Conservation (phyloP, 345 rosid species). For the Dipteronia sinensis region DNA sequence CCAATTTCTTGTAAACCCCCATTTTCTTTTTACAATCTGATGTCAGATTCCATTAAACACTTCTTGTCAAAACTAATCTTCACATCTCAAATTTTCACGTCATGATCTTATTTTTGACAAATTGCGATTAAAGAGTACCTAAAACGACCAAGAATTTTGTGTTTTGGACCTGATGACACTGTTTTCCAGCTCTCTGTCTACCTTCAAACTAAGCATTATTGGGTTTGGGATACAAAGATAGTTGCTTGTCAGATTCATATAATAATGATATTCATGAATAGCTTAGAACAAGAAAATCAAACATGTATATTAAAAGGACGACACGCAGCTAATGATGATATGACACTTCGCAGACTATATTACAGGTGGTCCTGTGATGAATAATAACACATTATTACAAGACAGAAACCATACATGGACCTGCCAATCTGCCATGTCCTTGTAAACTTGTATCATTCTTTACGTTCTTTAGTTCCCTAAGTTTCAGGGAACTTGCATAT, state of each 20-base stretch:
- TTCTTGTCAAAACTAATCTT: neutral
- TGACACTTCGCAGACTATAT: neutral
- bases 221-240: conserved; percentile 1
- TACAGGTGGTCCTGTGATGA: neutral
- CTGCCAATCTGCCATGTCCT: neutral
- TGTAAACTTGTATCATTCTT: neutral
- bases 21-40: too few relatives aligned
- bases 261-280: neutral
- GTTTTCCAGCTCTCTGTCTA: conserved; percentile 5
- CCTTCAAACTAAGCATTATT: conserved; percentile 1
- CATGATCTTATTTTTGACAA: conserved; percentile 4
- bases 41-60: too few relatives aligned
- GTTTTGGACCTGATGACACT: neutral
- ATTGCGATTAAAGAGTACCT: neutral
- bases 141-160: neutral
- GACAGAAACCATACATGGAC: neutral
- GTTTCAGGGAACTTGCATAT: too few relatives aligned
- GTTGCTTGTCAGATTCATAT: conserved; percentile 6
- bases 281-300: neutral
- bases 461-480: too few relatives aligned
- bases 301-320: neutral
- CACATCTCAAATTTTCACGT: neutral
- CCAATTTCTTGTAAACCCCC: too few relatives aligned
- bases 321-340: neutral
- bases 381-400: neutral